A percentile compares a stretch with the other conserved stretches of the same genome.
Evolutionary conservation across 208 protist genomes (phyloP).

Genomic region (Trypanosoma congolense): DNA sequence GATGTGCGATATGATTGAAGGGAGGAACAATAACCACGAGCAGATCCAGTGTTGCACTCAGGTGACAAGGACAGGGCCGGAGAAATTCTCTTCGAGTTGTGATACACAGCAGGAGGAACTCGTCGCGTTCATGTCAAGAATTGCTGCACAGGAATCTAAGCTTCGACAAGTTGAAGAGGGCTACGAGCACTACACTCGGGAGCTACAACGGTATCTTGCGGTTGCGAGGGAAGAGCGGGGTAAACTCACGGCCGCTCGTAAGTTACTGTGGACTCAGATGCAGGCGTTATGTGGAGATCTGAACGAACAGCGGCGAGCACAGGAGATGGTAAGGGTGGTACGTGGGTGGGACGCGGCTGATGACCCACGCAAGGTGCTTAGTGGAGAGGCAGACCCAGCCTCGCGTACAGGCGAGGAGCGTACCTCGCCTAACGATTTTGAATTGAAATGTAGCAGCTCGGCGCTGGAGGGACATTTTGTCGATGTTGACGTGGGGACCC

Average conservation of each 20-base stretch:
- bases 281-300: conserved; percentile 26
- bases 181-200: conserved; percentile 30
- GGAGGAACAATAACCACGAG: conserved; percentile 39
- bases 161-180: conserved; percentile 30
- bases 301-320: conserved; percentile 17
- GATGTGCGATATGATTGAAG: conserved; percentile 37
- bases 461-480: conserved; percentile 22
- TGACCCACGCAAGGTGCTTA: conserved; percentile 13
- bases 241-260: conserved; percentile 29
- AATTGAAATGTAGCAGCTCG: conserved; percentile 14
- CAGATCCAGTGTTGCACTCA: conserved; percentile 17
- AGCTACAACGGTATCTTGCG: conserved; percentile 34
- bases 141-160: conserved; percentile 22
- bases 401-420: conserved; percentile 33
- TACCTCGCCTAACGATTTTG: conserved; percentile 23
- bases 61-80: conserved; percentile 16
- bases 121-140: conserved; percentile 7
- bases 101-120: conserved; percentile 30
- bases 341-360: conserved; percentile 17
- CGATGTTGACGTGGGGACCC: conserved; percentile 11
- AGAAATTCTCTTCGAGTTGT: conserved; percentile 17
- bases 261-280: conserved; percentile 31
- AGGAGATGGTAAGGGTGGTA: conserved; percentile 8
- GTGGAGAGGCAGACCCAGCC: conserved; percentile 21
- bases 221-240: conserved; percentile 30